A percentile compares a stretch with the other conserved stretches of the same genome.
Conservation (phyloP, 2,329 filamentous ascomycete genomes). For the Coniochaeta ligniaria region DNA sequence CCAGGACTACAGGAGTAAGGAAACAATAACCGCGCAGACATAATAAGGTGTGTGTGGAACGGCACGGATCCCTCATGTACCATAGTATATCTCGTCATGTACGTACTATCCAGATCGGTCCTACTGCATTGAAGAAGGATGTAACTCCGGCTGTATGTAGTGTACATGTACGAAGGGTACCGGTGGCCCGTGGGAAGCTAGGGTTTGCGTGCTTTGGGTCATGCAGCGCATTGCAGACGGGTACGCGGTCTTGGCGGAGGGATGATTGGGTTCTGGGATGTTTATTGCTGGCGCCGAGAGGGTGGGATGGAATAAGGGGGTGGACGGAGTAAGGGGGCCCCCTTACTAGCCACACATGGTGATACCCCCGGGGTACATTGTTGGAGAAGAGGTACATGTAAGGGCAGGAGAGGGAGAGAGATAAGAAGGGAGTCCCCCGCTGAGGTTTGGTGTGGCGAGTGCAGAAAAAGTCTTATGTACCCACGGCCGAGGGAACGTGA, state of each 20-base stretch:
- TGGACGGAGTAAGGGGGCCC: background rate
- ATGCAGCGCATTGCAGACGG: conserved; percentile 1
- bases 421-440: background rate
- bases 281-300: background rate
- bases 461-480: background rate
- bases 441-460: background rate
- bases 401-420: background rate
- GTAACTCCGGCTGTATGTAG: too few relatives aligned
- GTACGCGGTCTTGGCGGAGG: background rate
- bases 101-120: background rate
- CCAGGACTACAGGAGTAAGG: background rate
- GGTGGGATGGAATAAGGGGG: background rate
- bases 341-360: background rate
- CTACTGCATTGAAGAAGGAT: background rate
- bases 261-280: background rate
- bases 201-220: background rate
- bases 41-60: background rate
- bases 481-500: background rate
- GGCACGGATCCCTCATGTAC: background rate
- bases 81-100: background rate
- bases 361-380: background rate
- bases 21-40: background rate
- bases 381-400: background rate
- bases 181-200: background rate
- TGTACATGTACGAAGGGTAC: background rate